Evolutionary conservation across 768 basidiomycete species (phyloP).

Genomic region (Porphyrellus cyaneotinctus): DNA sequence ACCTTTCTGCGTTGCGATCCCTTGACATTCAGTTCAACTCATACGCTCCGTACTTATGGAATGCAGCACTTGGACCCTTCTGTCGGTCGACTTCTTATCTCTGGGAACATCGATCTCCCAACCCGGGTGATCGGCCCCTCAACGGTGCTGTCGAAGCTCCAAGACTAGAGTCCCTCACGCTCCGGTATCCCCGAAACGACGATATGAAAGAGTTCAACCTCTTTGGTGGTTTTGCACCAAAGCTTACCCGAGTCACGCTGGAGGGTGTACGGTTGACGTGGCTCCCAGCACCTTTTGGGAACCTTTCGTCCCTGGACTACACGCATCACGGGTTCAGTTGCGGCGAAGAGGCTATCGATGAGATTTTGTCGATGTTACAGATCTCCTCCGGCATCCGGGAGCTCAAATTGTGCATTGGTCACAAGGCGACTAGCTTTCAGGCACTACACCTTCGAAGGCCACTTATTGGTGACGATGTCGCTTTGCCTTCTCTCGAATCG

Average conservation of each 20-base stretch:
- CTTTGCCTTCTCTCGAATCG: constrained; percentile 43
- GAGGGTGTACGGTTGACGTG: constrained; percentile 63
- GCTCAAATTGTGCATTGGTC: constrained; percentile 53
- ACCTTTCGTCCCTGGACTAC: constrained; percentile 63
- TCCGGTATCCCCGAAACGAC: constrained; percentile 62
- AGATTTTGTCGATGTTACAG: constrained; percentile 55
- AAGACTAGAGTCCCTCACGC: constrained; percentile 49
- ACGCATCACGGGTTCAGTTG: constrained; percentile 66
- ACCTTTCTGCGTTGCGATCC: constrained; percentile 57
- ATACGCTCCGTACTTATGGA: constrained; percentile 65
- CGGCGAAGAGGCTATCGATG: constrained; percentile 52
- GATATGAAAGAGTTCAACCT: constrained; percentile 63
- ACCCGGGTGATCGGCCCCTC: constrained; percentile 2
- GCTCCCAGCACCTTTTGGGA: constrained; percentile 57
- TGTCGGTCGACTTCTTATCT: constrained; percentile 35
- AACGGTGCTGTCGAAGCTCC: constrained; percentile 34
- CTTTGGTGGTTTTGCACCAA: constrained; percentile 60
- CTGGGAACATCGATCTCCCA: constrained; percentile 21
- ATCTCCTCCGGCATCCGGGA: constrained; percentile 51
- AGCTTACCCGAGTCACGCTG: constrained; percentile 50
- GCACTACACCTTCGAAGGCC: constrained; percentile 11
- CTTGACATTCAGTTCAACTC: constrained; percentile 52
- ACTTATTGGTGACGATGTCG: constrained; percentile 30
- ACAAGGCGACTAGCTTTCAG: constrained; percentile 26
- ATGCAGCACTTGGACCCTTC: constrained; percentile 55